These are phyloP conservation scores for Neonectria coccinea DNA, from an alignment of 2,329 filamentous ascomycete species.

Conservation along the genomic window DNA sequence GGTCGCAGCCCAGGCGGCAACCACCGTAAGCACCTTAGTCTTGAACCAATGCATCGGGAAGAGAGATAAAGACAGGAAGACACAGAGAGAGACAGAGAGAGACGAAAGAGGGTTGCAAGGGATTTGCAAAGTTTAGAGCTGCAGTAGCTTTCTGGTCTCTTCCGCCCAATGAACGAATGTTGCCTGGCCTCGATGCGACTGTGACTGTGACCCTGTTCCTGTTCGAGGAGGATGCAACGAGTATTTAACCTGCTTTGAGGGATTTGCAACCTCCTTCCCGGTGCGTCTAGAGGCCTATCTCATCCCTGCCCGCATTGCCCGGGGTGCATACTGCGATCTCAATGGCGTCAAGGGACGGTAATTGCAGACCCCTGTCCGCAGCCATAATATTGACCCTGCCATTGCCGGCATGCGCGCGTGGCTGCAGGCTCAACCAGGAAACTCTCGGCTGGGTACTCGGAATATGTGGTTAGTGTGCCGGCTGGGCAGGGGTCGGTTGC, in stretches of 20 bases:
- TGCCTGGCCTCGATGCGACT: background rate
- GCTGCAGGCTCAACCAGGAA: background rate
- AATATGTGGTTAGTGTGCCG: background rate
- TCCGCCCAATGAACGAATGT: background rate
- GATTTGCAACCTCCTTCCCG: conserved; percentile 1
- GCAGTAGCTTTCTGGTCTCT: background rate
- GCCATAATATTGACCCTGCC: background rate
- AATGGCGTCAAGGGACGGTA: background rate
- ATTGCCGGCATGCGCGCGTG: background rate
- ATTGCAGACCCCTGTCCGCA: background rate
- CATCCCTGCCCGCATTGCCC: background rate
- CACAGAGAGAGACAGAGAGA: background rate
- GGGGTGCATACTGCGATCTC: background rate
- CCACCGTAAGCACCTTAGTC: conserved; percentile 44
- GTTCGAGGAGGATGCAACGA: conserved; percentile 12
- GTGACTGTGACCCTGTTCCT: background rate
- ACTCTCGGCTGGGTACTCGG: background rate
- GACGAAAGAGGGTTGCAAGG: conserved; percentile 1
- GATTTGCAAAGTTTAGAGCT: background rate
- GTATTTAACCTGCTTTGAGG: conserved; percentile 34
- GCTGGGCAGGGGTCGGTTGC: background rate
- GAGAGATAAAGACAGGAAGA: no score
- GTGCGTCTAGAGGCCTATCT: background rate
- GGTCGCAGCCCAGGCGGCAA: conserved; percentile 43
- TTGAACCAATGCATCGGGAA: conserved; percentile 32